Conservation (phyloP, 495 filamentous ascomycete genomes). For the Achaetomiella virescens region DNA sequence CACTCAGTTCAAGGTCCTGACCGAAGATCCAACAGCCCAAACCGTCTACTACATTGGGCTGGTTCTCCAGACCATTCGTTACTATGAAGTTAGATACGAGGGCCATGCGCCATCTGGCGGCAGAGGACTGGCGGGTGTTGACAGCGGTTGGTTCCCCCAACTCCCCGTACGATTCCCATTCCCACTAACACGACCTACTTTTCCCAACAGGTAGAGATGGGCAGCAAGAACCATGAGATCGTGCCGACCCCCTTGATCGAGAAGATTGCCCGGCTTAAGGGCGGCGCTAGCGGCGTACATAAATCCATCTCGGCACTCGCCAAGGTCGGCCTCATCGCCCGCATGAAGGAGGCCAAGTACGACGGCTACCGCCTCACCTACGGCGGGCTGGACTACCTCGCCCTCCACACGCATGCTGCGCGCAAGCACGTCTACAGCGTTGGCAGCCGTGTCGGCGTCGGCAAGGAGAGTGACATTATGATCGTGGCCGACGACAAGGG, state of each 20-base stretch:
- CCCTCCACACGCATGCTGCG: conserved; percentile 80
- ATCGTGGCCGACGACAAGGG: conserved; percentile 69
- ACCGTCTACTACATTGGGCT: not conserved
- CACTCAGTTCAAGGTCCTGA: not conserved
- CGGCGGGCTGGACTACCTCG: conserved; percentile 93
- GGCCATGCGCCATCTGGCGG: conserved; percentile 80
- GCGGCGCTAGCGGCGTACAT: conserved; percentile 73
- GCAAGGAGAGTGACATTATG: conserved; percentile 96
- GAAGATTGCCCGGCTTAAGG: conserved; percentile 72
- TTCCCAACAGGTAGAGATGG: conserved; percentile 69
- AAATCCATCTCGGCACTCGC: conserved; percentile 82
- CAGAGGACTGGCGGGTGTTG: conserved; percentile 93
- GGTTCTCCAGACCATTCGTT: not conserved
- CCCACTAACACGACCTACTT: conserved; percentile 9
- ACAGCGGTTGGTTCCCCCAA: conserved; percentile 61
- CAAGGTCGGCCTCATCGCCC: conserved; percentile 86
- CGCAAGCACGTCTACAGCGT: conserved; percentile 76
- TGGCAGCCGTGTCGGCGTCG: conserved; percentile 90
- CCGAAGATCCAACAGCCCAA: not conserved
- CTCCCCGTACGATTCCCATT: conserved; percentile 10
- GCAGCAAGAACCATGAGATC: conserved; percentile 92
- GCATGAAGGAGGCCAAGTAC: conserved; percentile 92
- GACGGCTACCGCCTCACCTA: conserved; percentile 97
- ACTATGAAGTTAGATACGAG: conserved; percentile 91
- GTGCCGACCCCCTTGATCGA: conserved; percentile 87